These are phyloP conservation scores for Urtica urens DNA, from an alignment of 306 rosid genomes.

Conservation along the genomic window DNA sequence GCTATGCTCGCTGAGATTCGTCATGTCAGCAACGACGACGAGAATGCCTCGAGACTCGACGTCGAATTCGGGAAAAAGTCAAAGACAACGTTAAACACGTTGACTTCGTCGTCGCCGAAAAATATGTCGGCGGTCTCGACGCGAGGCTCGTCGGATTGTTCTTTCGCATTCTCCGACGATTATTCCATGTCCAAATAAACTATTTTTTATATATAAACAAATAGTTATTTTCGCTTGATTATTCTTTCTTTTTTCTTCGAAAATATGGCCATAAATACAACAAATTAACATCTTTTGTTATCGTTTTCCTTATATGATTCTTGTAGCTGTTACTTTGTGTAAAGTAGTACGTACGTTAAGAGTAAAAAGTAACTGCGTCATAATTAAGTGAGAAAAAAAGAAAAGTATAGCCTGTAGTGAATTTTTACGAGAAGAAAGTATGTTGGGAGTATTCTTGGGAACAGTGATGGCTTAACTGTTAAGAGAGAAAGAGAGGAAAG, in stretches of 20 bases:
- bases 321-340: slow-evolving; percentile 23
- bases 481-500: slow-evolving; percentile 19
- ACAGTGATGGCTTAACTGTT: slow-evolving; percentile 27
- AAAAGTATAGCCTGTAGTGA: background rate
- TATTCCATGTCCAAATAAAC: slow-evolving; percentile 18
- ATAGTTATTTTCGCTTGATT: background rate
- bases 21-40: slow-evolving; percentile 28
- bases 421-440: slow-evolving; percentile 5
- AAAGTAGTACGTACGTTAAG: slow-evolving; percentile 4
- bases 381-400: background rate
- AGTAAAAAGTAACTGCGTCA: background rate
- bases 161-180: slow-evolving; percentile 72
- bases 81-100: slow-evolving; percentile 13
- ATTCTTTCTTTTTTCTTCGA: background rate
- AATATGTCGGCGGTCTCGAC: slow-evolving; percentile 37
- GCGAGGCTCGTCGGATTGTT: slow-evolving; percentile 50
- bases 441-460: slow-evolving; percentile 9
- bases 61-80: slow-evolving; percentile 32
- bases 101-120: slow-evolving; percentile 37
- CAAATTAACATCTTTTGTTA: background rate
- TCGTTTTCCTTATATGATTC: background rate
- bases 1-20: slow-evolving; percentile 72
- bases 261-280: background rate
- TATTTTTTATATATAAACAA: background rate
- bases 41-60: slow-evolving; percentile 9